These are phyloP conservation scores for Rhizopogon roseolus DNA, from an alignment of 768 basidiomycete genomes.

Conservation along the genomic window DNA sequence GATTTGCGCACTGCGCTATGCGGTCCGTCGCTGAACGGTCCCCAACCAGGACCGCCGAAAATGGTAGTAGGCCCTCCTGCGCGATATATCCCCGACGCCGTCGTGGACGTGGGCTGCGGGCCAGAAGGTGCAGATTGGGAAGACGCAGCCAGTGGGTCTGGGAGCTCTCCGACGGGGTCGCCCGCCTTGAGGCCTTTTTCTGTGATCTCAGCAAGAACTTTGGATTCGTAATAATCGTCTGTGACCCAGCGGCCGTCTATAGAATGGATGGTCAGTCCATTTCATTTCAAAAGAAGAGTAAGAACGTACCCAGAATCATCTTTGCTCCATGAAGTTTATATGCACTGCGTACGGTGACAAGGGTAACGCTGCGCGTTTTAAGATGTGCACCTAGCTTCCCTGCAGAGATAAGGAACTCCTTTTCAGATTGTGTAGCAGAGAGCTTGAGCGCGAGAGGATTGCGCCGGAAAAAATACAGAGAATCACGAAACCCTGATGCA, in stretches of 20 bases:
- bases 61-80: constrained; percentile 91
- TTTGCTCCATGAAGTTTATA: constrained; percentile 94
- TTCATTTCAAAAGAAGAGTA: background rate
- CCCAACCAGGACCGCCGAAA: constrained; percentile 80
- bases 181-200: constrained; percentile 81
- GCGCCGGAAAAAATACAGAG: constrained; percentile 95
- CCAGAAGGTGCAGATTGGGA: constrained; percentile 37
- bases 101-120: constrained; percentile 17
- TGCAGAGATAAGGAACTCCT: constrained; percentile 84
- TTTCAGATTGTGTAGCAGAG: constrained; percentile 84
- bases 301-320: constrained; percentile 70
- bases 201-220: constrained; percentile 68
- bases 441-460: constrained; percentile 90
- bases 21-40: constrained; percentile 86
- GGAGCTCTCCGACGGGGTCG: constrained; percentile 77
- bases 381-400: constrained; percentile 89
- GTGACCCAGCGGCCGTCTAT: constrained; percentile 88
- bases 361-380: constrained; percentile 87
- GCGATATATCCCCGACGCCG: constrained; percentile 65
- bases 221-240: constrained; percentile 96
- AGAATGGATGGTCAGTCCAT: background rate
- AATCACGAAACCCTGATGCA: constrained; percentile 93
- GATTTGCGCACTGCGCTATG: constrained; percentile 82
- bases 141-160: constrained; percentile 59
- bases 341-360: constrained; percentile 87